Evolutionary conservation across 345 rosid genomes (phyloP).

Genomic region (Tarenaya hassleriana): DNA sequence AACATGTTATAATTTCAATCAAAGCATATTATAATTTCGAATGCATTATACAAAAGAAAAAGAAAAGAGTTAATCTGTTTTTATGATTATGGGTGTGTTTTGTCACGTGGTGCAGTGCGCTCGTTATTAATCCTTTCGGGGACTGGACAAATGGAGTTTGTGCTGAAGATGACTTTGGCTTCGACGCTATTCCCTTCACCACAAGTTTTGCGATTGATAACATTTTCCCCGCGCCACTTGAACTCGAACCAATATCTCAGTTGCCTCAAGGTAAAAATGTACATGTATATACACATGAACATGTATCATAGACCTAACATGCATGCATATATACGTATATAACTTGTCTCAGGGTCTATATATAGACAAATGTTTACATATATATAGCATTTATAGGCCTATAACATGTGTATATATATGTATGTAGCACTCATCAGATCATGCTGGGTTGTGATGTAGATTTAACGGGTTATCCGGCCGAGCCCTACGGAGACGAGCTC

Average conservation of each 20-base stretch:
- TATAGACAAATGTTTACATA: too few species aligned
- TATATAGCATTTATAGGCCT: background rate
- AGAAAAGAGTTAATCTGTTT: too few species aligned
- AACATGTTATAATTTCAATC: background rate
- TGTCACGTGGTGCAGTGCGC: conserved; percentile 16
- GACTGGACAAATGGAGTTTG: conserved; percentile 29
- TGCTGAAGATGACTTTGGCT: conserved; percentile 17
- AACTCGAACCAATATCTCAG: conserved; percentile 20
- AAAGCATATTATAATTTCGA: background rate
- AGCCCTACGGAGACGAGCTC: conserved; percentile 4
- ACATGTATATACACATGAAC: background rate
- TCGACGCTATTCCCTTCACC: conserved; percentile 23
- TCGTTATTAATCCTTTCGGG: conserved; percentile 3
- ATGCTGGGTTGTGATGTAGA: conserved; percentile 9
- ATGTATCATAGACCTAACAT: conserved; percentile 2
- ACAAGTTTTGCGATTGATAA: conserved; percentile 11
- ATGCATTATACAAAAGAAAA: background rate
- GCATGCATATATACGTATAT: too few species aligned
- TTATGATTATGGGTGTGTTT: too few species aligned
- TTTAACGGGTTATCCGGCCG: conserved; percentile 17
- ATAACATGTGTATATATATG: too few species aligned
- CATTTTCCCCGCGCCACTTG: conserved; percentile 18
- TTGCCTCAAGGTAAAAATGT: conserved; percentile 29
- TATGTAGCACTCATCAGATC: too few species aligned
- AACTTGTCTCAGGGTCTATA: too few species aligned